Evolutionary conservation across 805 yeast genomes (phyloP).

Genomic region (Kuraishia ogatae): DNA sequence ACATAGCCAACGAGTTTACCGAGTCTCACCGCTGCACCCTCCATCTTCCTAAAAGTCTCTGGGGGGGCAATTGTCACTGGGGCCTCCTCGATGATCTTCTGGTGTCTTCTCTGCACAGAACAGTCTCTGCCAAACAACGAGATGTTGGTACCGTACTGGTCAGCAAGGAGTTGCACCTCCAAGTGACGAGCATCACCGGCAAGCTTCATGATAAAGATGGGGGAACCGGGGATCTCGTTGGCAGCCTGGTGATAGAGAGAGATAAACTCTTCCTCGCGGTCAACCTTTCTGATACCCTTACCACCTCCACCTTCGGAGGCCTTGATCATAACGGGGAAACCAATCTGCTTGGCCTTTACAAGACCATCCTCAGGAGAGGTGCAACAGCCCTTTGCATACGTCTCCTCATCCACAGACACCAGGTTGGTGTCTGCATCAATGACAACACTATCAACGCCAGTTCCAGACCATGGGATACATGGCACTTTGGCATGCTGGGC

Average conservation of each 20-base stretch:
- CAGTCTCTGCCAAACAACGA: conserved; percentile 98
- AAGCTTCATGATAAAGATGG: conserved; percentile 93
- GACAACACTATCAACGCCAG: conserved; percentile 81
- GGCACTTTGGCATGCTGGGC: conserved; percentile 99
- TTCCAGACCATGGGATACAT: conserved; percentile 99
- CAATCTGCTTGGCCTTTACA: conserved; percentile 74
- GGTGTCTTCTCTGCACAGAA: conserved; percentile 99
- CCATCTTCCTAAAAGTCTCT: conserved; percentile 86
- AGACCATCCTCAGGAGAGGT: conserved; percentile 83
- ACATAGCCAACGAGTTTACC: conserved; percentile 97
- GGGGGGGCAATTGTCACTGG: conserved; percentile 92
- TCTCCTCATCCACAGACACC: conserved; percentile 81
- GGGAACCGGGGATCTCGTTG: conserved; percentile 97
- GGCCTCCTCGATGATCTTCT: conserved; percentile 98
- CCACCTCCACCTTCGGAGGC: conserved; percentile 99
- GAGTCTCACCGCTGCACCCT: conserved; percentile 92
- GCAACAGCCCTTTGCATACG: conserved; percentile 86
- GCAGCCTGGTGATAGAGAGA: conserved; percentile 87
- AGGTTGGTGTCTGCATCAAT: conserved; percentile 63
- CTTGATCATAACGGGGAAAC: conserved; percentile 98
- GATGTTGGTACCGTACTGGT: conserved; percentile 96
- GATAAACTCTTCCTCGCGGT: conserved; percentile 67
- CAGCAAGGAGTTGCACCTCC: conserved; percentile 96
- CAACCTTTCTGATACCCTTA: conserved; percentile 98
- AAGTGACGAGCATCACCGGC: conserved; percentile 98